These are phyloP conservation scores for Nakazawaea wickerhamii DNA, from an alignment of 805 yeast species.

Conservation along the genomic window DNA sequence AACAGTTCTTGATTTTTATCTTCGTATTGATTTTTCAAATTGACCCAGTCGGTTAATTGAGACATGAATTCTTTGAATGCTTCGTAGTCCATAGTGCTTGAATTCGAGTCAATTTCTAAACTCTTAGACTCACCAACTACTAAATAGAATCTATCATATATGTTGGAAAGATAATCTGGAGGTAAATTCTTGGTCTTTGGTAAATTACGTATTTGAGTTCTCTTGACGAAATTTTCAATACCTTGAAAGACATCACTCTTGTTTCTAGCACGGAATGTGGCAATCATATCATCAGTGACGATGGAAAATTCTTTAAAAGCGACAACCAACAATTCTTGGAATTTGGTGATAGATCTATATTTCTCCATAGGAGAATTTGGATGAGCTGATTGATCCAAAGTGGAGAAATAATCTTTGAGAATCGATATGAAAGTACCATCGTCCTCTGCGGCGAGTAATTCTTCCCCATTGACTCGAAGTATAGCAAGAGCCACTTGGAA, in stretches of 20 bases:
- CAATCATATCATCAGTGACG: conserved; percentile 69
- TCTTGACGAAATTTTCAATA: conserved; percentile 83
- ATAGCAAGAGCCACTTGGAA: conserved; percentile 94
- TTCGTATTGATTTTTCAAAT: conserved; percentile 30
- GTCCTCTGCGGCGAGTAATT: conserved; percentile 71
- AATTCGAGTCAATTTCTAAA: conserved; percentile 7
- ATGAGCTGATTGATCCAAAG: conserved; percentile 73
- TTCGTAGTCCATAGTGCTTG: conserved; percentile 59
- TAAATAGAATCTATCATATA: conserved; percentile 81
- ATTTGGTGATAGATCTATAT: conserved; percentile 66
- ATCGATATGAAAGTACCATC: conserved; percentile 89
- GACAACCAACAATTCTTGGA: conserved; percentile 84
- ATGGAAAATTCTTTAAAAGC: conserved; percentile 88
- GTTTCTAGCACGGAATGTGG: conserved; percentile 61
- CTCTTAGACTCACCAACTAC: conserved; percentile 53
- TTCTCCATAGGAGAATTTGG: conserved; percentile 63
- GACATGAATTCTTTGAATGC: conserved; percentile 71
- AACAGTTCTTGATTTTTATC: conserved; percentile 41
- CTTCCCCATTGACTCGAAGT: conserved; percentile 84
- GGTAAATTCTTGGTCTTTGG: conserved; percentile 65
- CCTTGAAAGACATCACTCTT: conserved; percentile 77
- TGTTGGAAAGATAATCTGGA: conserved; percentile 53
- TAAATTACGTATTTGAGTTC: conserved; percentile 84
- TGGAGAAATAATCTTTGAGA: conserved; percentile 73
- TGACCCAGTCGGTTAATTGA: conserved; percentile 75